Evolutionary conservation across 176 grass and related monocot species (phyloP).

Genomic region (Phyllostachys edulis): DNA sequence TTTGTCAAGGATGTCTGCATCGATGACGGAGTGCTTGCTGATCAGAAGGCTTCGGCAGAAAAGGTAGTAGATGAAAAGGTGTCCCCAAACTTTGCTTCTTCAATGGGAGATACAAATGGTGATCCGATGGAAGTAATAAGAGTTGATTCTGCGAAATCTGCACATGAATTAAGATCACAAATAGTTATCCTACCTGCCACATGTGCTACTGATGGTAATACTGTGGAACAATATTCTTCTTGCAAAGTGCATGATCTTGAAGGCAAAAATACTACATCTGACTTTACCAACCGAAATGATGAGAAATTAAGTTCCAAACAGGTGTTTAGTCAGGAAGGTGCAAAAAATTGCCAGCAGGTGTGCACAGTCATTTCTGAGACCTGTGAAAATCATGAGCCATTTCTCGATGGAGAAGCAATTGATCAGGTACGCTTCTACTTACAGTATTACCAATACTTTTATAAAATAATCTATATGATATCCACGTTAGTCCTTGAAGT

Average conservation of each 20-base stretch:
- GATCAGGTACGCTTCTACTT: slow-evolving; percentile 46
- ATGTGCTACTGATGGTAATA: slow-evolving; percentile 23
- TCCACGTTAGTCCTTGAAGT: not conserved
- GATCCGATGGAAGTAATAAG: slow-evolving; percentile 22
- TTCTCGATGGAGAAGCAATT: slow-evolving; percentile 31
- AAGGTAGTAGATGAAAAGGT: slow-evolving; percentile 34
- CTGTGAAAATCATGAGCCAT: slow-evolving; percentile 39
- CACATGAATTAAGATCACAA: slow-evolving; percentile 18
- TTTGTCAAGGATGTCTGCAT: slow-evolving; percentile 87
- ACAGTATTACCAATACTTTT: not conserved
- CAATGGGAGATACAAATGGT: slow-evolving; percentile 12
- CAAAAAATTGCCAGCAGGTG: slow-evolving; percentile 27
- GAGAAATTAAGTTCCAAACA: slow-evolving; percentile 25
- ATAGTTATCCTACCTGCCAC: slow-evolving; percentile 31
- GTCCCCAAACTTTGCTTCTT: slow-evolving; percentile 25
- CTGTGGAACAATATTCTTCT: slow-evolving; percentile 12
- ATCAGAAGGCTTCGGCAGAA: slow-evolving; percentile 39
- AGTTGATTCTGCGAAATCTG: slow-evolving; percentile 30
- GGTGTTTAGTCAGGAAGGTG: slow-evolving; percentile 25
- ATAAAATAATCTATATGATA: not conserved
- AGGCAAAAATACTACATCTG: slow-evolving; percentile 7
- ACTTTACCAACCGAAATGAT: not conserved
- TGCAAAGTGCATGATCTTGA: slow-evolving; percentile 26
- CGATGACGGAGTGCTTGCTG: slow-evolving; percentile 55
- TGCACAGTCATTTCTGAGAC: slow-evolving; percentile 22